Base-by-base conservation (phyloP, 768 basidiomycete genomes). In the Boletus tomentosulus region DNA sequence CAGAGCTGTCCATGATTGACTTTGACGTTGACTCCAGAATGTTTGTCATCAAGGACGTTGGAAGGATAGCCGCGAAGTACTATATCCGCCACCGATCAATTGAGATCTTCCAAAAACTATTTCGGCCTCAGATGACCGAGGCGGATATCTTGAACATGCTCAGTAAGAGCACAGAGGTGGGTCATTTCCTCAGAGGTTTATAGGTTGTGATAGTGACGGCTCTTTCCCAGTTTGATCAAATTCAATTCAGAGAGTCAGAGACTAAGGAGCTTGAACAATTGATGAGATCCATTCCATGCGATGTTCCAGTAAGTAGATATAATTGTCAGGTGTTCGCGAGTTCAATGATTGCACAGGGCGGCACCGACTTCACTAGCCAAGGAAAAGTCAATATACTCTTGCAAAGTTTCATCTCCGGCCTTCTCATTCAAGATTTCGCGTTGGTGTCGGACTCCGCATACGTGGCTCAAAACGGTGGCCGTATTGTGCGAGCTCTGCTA, bases 41-140 rank as follows among this genome's bases (percentile, higher is more conserved):
- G 2, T 85, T 97, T 53, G 73, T 78, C 3, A 83, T 87, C 59
- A 92, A 89, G n/a, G 95, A 97, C 58, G 71, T 96, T 3, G 97
- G 97, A n/a, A 77, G 93, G 58, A 95, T 98, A 62, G 94, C 97
- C 0, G 92, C 96, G 4, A 95, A 89, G 71, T 99, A 97, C 70
- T 99, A 98, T 71, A 89, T 99, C 65, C 83, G 88, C 19, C 74
- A 92, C 67, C 73, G 81, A 42, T 93, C 91, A 4, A 85, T 98
- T 34, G 91, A 92, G 68, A 81, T 89, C 6, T 98, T 96, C 76
- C 90, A 88, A 69, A 71, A 79, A 57, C 71, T 80, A 55, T 91
- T 98, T 71, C 78, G 83, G 47, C 79, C 84, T 1, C 82, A 74
- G 53, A 97, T 98, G 95, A 81, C 87, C 2, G 96, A 98, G 71